Evolutionary conservation across 306 rosid genomes (phyloP).

Genomic region (Begonia loranthoides): DNA sequence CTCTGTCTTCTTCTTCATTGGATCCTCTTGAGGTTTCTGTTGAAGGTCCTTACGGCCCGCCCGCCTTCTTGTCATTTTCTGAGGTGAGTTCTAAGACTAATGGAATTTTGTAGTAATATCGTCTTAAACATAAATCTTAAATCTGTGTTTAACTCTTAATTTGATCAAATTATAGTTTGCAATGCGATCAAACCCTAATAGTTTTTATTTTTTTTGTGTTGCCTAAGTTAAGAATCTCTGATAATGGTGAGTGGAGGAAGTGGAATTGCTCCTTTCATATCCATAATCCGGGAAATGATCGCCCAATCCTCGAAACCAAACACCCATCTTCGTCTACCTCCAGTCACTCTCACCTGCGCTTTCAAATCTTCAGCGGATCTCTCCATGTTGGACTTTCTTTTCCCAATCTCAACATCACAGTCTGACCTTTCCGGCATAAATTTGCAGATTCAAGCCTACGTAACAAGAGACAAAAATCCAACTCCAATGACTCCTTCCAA

Average conservation of each 20-base stretch:
- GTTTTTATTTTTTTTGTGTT: no score
- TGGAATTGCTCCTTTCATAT: constrained; percentile 42
- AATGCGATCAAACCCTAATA: not conserved
- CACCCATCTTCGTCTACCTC: constrained; percentile 2
- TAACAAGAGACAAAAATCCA: constrained; percentile 17
- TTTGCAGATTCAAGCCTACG: constrained; percentile 30
- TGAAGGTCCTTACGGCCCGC: constrained; percentile 90
- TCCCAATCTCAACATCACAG: constrained; percentile 12
- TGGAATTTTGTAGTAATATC: not conserved
- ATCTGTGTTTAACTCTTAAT: not conserved
- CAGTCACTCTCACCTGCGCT: constrained; percentile 23
- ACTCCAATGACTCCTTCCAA: not conserved
- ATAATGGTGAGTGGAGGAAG: constrained; percentile 48
- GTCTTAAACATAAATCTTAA: not conserved
- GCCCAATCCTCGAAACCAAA: not conserved
- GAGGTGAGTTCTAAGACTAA: constrained; percentile 19
- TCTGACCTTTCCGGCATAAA: constrained; percentile 1
- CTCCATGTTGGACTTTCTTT: constrained; percentile 19
- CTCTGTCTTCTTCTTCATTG: constrained; percentile 23
- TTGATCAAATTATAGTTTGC: not conserved
- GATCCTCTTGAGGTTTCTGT: constrained; percentile 47
- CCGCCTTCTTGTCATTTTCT: constrained; percentile 32
- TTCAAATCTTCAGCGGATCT: constrained; percentile 28
- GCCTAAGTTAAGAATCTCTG: constrained; percentile 22
- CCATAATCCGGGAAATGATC: constrained; percentile 11